Evolutionary conservation across 306 rosid genomes (phyloP).

Genomic region (Comarum palustre): DNA sequence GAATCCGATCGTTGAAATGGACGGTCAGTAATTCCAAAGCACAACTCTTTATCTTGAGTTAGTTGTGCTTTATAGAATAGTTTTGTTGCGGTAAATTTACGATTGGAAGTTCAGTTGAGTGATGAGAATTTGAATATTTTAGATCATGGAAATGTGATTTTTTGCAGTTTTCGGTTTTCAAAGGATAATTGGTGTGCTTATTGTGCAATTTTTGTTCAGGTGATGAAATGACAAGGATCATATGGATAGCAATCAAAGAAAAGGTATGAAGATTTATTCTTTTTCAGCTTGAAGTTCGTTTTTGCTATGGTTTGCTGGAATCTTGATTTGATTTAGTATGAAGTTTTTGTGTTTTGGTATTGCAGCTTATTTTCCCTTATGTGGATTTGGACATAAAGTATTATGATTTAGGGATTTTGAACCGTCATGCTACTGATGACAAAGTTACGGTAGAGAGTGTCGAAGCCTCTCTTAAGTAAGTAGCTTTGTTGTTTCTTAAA

Average conservation of each 20-base stretch:
- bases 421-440: constrained; percentile 86
- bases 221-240: constrained; percentile 93
- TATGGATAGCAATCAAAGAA: constrained; percentile 80
- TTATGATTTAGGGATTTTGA: constrained; percentile 78
- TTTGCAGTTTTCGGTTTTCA: background rate
- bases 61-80: no score
- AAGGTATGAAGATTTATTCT: constrained; percentile 40
- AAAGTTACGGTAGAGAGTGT: constrained; percentile 88
- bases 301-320: background rate
- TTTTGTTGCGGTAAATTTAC: no score
- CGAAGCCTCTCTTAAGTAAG: constrained; percentile 86
- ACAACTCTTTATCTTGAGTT: background rate
- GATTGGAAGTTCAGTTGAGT: no score
- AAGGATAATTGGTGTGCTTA: background rate
- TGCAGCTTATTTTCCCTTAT: constrained; percentile 89
- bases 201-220: constrained; percentile 36
- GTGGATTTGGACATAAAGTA: constrained; percentile 87
- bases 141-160: background rate
- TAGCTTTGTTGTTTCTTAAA: background rate
- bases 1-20: constrained; percentile 96
- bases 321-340: constrained; percentile 11
- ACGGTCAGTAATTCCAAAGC: constrained; percentile 44
- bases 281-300: constrained; percentile 1
- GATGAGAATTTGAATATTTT: no score
- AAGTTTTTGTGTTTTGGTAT: background rate